phyloP scores from a whole-genome alignment of 2,329 filamentous ascomycete genomes.

The Penicillium palitans region DNA sequence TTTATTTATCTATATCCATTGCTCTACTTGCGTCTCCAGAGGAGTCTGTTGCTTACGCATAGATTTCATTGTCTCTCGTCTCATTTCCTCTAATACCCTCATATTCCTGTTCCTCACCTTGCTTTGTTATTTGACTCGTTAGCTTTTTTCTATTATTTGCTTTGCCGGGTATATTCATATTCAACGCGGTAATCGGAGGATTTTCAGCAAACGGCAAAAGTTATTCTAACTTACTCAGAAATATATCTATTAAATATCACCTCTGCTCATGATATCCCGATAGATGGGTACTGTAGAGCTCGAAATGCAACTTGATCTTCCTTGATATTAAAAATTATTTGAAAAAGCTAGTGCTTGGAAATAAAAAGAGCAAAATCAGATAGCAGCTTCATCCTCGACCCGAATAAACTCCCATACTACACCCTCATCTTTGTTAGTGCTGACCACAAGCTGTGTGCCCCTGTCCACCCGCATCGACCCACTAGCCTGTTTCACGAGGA shows the following conservation, averaged over 20 bases:
- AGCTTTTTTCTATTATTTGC: background rate
- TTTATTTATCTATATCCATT: slow-evolving; percentile 2
- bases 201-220: slow-evolving; percentile 2
- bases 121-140: background rate
- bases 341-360: too few species aligned
- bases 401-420: background rate
- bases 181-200: background rate
- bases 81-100: slow-evolving; percentile 10
- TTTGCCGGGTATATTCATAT: slow-evolving; percentile 1
- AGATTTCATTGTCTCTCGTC: slow-evolving; percentile 6
- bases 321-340: too few species aligned
- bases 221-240: background rate
- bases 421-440: background rate
- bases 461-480: background rate
- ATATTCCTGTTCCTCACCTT: background rate
- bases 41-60: slow-evolving; percentile 2
- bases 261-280: background rate
- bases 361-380: background rate
- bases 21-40: background rate
- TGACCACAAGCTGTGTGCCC: accelerated
- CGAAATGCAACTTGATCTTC: background rate
- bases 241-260: background rate
- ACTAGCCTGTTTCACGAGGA: background rate
- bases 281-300: background rate
- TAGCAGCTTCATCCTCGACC: background rate